These are phyloP conservation scores for Talaromyces sp. DNA, from an alignment of 2,329 filamentous ascomycete species.

Conservation along the genomic window DNA sequence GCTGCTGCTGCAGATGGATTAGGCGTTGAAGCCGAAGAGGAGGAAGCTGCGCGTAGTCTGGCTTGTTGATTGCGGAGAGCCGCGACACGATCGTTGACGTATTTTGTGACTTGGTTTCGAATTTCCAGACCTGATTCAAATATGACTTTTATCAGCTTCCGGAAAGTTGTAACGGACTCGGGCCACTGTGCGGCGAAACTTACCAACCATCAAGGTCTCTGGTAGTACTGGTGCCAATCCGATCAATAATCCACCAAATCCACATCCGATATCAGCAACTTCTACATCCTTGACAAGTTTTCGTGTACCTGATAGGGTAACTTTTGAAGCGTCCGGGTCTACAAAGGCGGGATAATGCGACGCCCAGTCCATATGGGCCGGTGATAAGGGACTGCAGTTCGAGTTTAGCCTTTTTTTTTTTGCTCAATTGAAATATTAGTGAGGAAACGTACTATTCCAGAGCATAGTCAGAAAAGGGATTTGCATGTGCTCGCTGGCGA, in stretches of 20 bases:
- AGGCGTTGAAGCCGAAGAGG: conserved; percentile 12
- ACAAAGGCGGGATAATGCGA: conserved; percentile 72
- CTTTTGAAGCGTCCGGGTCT: conserved; percentile 31
- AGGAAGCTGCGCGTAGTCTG: conserved; percentile 27
- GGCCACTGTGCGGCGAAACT: conserved; percentile 23
- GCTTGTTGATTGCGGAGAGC: conserved; percentile 59
- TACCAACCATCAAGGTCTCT: conserved; percentile 75
- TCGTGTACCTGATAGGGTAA: conserved; percentile 29
- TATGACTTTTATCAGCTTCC: conserved; percentile 1
- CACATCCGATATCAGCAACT: conserved; percentile 94
- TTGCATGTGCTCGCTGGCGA: conserved; percentile 91
- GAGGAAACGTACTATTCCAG: conserved; percentile 69
- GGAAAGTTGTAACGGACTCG: background rate
- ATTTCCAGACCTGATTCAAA: conserved; percentile 72
- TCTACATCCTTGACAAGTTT: conserved; percentile 67
- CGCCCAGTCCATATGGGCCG: conserved; percentile 87
- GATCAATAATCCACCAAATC: conserved; percentile 86
- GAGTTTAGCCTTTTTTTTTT: background rate
- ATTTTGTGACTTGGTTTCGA: conserved; percentile 81
- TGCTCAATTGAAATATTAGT: background rate
- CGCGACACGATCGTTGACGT: conserved; percentile 79
- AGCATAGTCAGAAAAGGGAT: conserved; percentile 92
- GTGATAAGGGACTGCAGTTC: conserved; percentile 64
- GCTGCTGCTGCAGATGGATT: background rate
- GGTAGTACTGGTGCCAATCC: conserved; percentile 78